Conservation (phyloP, 805 yeast species). For the Starmerella cellae region DNA sequence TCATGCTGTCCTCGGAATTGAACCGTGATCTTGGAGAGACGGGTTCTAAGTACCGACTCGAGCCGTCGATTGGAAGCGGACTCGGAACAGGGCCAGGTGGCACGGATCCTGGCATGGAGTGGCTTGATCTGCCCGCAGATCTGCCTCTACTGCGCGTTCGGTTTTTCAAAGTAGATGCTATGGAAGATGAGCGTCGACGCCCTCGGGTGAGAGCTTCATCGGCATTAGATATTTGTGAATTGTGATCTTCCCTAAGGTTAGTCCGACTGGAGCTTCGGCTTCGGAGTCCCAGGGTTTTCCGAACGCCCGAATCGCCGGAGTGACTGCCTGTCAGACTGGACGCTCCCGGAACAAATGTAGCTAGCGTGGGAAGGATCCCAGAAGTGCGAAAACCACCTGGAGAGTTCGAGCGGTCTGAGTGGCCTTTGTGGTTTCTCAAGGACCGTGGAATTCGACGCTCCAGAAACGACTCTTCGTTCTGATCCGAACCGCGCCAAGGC, state of each 20-base stretch:
- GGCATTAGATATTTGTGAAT: neutral
- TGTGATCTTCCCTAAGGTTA: neutral
- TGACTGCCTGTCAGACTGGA: neutral
- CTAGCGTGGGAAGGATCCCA: neutral
- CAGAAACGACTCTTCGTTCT: neutral
- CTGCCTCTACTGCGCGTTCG: neutral
- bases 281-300: neutral
- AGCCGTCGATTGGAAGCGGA: neutral
- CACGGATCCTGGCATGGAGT: neutral
- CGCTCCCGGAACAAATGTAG: neutral
- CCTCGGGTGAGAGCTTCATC: neutral
- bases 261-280: conserved; percentile 4
- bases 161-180: neutral
- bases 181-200: conserved; percentile 5
- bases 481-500: neutral
- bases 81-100: too few relatives aligned
- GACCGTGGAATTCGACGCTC: neutral
- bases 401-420: neutral
- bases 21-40: neutral
- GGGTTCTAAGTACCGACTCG: too few relatives aligned
- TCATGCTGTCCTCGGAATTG: neutral
- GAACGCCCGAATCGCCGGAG: neutral
- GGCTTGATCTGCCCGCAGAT: neutral
- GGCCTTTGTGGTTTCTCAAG: neutral
- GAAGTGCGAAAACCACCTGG: neutral